Conservation (phyloP, 495 filamentous ascomycete species). For the Geoglossum glabrum region DNA sequence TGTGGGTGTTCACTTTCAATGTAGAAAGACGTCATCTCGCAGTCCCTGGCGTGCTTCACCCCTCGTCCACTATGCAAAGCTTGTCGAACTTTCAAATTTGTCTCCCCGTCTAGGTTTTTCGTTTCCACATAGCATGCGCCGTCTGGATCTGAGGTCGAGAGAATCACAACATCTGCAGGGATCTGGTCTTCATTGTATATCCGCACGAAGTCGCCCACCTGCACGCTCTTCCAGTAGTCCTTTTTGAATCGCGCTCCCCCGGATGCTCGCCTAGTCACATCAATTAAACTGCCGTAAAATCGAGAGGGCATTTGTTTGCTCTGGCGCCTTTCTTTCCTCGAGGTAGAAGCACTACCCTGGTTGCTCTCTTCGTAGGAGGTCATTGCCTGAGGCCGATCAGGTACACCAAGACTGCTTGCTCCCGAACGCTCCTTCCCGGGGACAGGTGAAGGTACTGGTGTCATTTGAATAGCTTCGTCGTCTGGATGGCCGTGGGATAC, state of each 20-base stretch:
- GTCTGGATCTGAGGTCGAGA: conserved; percentile 90
- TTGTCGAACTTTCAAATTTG: conserved; percentile 88
- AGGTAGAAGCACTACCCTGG: not conserved
- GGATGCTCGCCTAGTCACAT: conserved; percentile 34
- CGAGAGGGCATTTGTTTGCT: conserved; percentile 8
- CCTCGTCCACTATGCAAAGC: conserved; percentile 69
- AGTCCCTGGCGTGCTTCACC: conserved; percentile 78
- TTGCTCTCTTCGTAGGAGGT: conserved; percentile 7
- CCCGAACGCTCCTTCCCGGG: conserved; percentile 28
- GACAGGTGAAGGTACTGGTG: conserved; percentile 68
- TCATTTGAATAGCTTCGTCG: conserved; percentile 69
- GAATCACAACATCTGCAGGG: conserved; percentile 81
- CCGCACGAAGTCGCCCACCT: conserved; percentile 92
- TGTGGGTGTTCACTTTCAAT: conserved; percentile 88
- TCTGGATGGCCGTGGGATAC: conserved; percentile 8
- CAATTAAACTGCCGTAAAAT: conserved; percentile 44
- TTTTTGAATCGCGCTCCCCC: conserved; percentile 65
- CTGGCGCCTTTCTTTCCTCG: not conserved
- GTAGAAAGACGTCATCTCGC: conserved; percentile 66
- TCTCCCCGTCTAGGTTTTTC: conserved; percentile 95
- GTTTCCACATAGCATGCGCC: conserved; percentile 96
- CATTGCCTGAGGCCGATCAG: not conserved
- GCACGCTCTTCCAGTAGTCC: conserved; percentile 86
- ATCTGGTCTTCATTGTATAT: conserved; percentile 93
- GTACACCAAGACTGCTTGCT: conserved; percentile 15